A percentile compares a stretch with the other conserved stretches of the same genome.
Evolutionary conservation across 352 stramenopile genomes (phyloP).

Genomic region (Phytophthora palmivora): DNA sequence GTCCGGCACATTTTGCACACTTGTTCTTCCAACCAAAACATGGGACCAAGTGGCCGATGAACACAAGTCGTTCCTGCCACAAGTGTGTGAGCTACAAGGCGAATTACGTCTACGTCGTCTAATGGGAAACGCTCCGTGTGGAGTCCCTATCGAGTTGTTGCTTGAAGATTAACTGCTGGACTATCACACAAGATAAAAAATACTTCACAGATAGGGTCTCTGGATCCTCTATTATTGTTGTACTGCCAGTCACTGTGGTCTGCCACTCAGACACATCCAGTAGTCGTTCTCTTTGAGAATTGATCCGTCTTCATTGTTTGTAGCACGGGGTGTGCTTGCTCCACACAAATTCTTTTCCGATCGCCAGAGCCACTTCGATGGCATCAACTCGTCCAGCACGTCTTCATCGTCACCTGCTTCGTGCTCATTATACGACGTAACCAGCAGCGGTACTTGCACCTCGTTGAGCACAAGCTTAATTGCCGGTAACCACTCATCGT

Average conservation of each 20-base stretch:
- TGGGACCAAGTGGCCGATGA: constrained; percentile 56
- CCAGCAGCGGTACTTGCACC: constrained; percentile 63
- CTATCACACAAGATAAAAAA: constrained; percentile 4
- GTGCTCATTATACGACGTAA: constrained; percentile 89
- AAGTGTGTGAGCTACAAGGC: constrained; percentile 51
- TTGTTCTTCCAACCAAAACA: constrained; percentile 57
- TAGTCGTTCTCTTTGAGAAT: constrained; percentile 81
- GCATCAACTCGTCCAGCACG: constrained; percentile 61
- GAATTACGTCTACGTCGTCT: constrained; percentile 67
- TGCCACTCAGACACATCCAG: constrained; percentile 79
- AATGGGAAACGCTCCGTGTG: constrained; percentile 55
- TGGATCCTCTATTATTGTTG: constrained; percentile 5
- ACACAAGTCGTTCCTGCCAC: constrained; percentile 48
- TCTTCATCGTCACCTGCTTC: constrained; percentile 85
- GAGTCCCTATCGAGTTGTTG: constrained; percentile 47
- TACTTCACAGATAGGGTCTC: constrained; percentile 8
- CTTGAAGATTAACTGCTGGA: constrained; percentile 39
- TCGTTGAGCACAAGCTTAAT: constrained; percentile 68
- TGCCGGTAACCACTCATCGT: constrained; percentile 86
- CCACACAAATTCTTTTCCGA: constrained; percentile 74
- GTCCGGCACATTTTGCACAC: constrained; percentile 79
- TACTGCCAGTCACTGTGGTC: constrained; percentile 4
- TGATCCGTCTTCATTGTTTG: constrained; percentile 60
- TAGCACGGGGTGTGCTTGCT: constrained; percentile 53
- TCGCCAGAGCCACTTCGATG: constrained; percentile 72